These are phyloP conservation scores for Leccinum olivaceopallidum DNA, from an alignment of 768 basidiomycete species.

Conservation along the genomic window DNA sequence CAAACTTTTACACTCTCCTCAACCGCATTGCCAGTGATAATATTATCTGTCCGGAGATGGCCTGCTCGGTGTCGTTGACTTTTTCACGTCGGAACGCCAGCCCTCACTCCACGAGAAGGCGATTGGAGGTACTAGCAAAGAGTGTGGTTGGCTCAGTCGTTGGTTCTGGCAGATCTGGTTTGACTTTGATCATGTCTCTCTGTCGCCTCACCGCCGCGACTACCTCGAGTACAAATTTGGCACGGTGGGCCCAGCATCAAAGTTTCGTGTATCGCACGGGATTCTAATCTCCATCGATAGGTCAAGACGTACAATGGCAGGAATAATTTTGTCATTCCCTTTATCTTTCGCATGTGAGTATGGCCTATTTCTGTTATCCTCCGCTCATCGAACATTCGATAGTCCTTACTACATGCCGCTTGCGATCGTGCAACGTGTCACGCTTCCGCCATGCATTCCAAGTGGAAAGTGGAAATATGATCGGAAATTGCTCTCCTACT, in stretches of 20 bases:
- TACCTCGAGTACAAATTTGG: slow-evolving; percentile 82
- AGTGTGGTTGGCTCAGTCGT: slow-evolving; percentile 63
- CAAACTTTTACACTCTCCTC: slow-evolving; percentile 62
- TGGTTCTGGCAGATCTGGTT: slow-evolving; percentile 83
- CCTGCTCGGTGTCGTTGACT: slow-evolving; percentile 66
- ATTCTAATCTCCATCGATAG: slow-evolving; percentile 24
- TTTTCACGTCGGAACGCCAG: slow-evolving; percentile 62
- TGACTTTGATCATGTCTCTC: slow-evolving; percentile 54
- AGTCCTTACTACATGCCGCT: slow-evolving; percentile 74
- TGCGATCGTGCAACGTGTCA: slow-evolving; percentile 59
- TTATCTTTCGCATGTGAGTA: slow-evolving; percentile 61
- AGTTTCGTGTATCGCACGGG: neutral
- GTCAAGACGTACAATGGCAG: slow-evolving; percentile 55
- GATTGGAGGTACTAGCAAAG: slow-evolving; percentile 61
- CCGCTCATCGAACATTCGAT: neutral
- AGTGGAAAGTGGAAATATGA: slow-evolving; percentile 59
- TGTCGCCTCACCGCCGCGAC: slow-evolving; percentile 58
- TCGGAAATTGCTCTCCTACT: slow-evolving; percentile 49
- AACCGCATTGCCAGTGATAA: slow-evolving; percentile 58
- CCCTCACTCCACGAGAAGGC: slow-evolving; percentile 57
- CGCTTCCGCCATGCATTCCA: slow-evolving; percentile 59
- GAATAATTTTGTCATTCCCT: slow-evolving; percentile 67
- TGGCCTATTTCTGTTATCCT: neutral
- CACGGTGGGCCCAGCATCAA: slow-evolving; percentile 45
- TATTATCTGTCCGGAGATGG: slow-evolving; percentile 60